Base-by-base conservation (phyloP, 306 rosid species). In the Prunus davidiana region DNA sequence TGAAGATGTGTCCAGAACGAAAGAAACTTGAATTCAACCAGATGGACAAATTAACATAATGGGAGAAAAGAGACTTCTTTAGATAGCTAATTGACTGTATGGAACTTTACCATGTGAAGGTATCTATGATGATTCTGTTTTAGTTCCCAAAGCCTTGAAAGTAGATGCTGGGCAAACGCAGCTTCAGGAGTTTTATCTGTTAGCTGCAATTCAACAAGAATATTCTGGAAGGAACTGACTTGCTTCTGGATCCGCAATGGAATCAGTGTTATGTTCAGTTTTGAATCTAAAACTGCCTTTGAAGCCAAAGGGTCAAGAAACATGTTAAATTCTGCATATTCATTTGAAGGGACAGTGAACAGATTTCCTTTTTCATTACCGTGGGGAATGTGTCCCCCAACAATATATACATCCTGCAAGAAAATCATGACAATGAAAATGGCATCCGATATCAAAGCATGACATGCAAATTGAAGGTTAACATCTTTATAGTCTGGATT, bases 281-380 rank as follows among this genome's bases (percentile, higher is more conserved):
- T 20, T 3, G 91, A 89, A 45, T 80, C 74, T 16, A 91, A 83
- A 30, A 86, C 86, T 5, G 74, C 76, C 65, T 82, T 83, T 41
- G 91, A 91, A 64, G 89, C 91, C 57, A 86, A 28, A 41, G 91
- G 94, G 64, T 89, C 91, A 55, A 87, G 78, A 55, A 89, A 89
- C 87, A 91, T 84, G 49, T 86, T 87, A 77, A 86, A 84, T 61
- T 91, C 90, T 77, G 89, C 96, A 76, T 87, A 81, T 66, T 83
- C 18, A 69, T 86, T 91, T 58, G 88, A 89, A 65, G 91, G 83
- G 74, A 89, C 68, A 13, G 92, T 78, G 77, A 87, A 87, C 16
- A 87, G 34, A 74, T 87, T 85, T 43, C 91, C 92, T 74, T 79
- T 82, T 79, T 86, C 89, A 20, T 38, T 56, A 0, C 4, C 72